Evolutionary conservation across 1,284 basidiomycete species (phyloP), one percentile per base, ranked within the genome.

Genomic region (Trichosporon ovoides): DNA sequence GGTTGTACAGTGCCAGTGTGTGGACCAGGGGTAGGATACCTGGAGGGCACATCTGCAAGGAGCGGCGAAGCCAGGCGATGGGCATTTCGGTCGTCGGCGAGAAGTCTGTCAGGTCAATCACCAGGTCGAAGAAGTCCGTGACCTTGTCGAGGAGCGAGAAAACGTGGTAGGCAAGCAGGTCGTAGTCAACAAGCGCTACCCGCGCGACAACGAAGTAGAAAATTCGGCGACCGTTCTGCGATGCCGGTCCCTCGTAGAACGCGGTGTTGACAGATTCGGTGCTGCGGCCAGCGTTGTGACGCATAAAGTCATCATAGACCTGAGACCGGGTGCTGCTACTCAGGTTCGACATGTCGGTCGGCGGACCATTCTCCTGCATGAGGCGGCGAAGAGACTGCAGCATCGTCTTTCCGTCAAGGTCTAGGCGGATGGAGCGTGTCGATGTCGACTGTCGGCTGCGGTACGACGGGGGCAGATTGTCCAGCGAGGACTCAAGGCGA

Each of bases 91-190:
- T 89, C 5, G 83, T 81, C 7, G 87, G 79, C 2, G 85, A 83
- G 71, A 91, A 91, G 19, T 83, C 84, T 22, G 91, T 93, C 74
- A 87, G 87, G 69, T 93, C 91, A 51, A 92, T 75, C 64, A 94
- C 83, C 31, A 94, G 77, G 58, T 91, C 87, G 70, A 88, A 90
- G 13, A 68, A 68, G 50, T 74, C 73, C 14, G 66, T 70, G 31
- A 77, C 65, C 24, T 72, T 72, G 37, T 73, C 71, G 34, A 78
- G 48, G 1, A 86, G 89, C 80, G 86, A 87, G 76, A 92, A 85
- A 52, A 91, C 84, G 70, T 91, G 84, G 72, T 85, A 89, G 73
- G 92, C 85, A 37, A 97, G 75, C 3, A 92, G 75, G 67, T 95
- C 91, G 34, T 93, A 84, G 70, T 96, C 91, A 48, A 93, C 80